Conservation (phyloP, 345 rosid genomes). For the Syzygium oleosum region DNA sequence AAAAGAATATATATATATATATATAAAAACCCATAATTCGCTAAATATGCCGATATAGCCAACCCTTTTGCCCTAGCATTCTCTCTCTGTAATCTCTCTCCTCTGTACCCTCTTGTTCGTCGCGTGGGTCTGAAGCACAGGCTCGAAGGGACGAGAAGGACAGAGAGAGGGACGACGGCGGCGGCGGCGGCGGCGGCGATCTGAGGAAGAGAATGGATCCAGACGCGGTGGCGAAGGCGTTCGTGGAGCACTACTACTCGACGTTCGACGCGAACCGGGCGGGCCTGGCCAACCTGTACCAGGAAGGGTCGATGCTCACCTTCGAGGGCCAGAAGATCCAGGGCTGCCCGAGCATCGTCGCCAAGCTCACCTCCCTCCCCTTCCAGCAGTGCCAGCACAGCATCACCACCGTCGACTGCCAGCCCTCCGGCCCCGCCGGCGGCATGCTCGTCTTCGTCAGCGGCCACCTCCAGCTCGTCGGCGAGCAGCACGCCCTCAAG, state of each 20-base stretch:
- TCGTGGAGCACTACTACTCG: conserved; percentile 87
- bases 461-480: conserved; percentile 38
- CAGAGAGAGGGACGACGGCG: neutral
- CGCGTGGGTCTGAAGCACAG: neutral
- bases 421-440: conserved; percentile 41
- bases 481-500: conserved; percentile 49
- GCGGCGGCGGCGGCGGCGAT: neutral
- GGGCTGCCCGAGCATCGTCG: conserved; percentile 66
- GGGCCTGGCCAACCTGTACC: conserved; percentile 62
- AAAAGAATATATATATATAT: neutral
- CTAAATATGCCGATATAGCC: neutral
- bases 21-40: neutral
- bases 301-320: conserved; percentile 83
- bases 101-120: neutral
- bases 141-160: neutral
- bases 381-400: conserved; percentile 45
- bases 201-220: conserved; percentile 53
- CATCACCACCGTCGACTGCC: conserved; percentile 41
- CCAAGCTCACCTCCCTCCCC: conserved; percentile 75
- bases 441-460: conserved; percentile 48
- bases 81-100: neutral
- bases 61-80: neutral
- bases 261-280: conserved; percentile 75
- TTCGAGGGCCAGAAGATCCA: conserved; percentile 96
- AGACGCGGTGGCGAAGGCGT: conserved; percentile 72